These are phyloP conservation scores for Carex sylvatica DNA, from an alignment of 202 grass and related monocot genomes.

Conservation along the genomic window DNA sequence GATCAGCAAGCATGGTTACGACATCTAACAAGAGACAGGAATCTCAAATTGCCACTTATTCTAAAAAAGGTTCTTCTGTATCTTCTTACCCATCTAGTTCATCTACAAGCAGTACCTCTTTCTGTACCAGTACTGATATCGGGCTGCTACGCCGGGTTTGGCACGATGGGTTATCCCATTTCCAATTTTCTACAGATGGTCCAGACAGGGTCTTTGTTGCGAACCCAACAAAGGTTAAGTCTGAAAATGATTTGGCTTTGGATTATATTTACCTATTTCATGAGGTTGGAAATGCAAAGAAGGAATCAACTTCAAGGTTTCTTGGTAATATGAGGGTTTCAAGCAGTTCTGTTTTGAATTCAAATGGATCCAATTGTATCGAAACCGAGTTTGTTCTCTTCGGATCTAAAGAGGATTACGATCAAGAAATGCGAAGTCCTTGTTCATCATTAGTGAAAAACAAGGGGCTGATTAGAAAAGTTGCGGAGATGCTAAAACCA, in stretches of 20 bases:
- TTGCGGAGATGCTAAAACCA: slow-evolving; percentile 62
- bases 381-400: slow-evolving; percentile 80
- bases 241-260: slow-evolving; percentile 23
- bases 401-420: slow-evolving; percentile 56
- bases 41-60: slow-evolving; percentile 6
- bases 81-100: slow-evolving; percentile 27
- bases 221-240: slow-evolving; percentile 40
- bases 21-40: slow-evolving; percentile 23
- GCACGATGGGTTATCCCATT: slow-evolving; percentile 61
- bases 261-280: slow-evolving; percentile 73
- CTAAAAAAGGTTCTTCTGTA: slow-evolving; percentile 31
- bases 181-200: slow-evolving; percentile 56
- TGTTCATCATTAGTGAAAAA: slow-evolving; percentile 37
- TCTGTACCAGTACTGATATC: slow-evolving; percentile 50
- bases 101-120: slow-evolving; percentile 22
- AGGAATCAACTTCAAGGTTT: slow-evolving; percentile 51
- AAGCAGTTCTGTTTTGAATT: slow-evolving; percentile 45
- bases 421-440: slow-evolving; percentile 41
- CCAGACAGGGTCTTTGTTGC: slow-evolving; percentile 44
- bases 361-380: slow-evolving; percentile 25
- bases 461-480: slow-evolving; percentile 55
- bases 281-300: slow-evolving; percentile 45
- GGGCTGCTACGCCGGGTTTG: slow-evolving; percentile 63
- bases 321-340: slow-evolving; percentile 78
- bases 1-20: not conserved